Conservation (phyloP, 2,329 filamentous ascomycete species). For the Epichloe sp. region DNA sequence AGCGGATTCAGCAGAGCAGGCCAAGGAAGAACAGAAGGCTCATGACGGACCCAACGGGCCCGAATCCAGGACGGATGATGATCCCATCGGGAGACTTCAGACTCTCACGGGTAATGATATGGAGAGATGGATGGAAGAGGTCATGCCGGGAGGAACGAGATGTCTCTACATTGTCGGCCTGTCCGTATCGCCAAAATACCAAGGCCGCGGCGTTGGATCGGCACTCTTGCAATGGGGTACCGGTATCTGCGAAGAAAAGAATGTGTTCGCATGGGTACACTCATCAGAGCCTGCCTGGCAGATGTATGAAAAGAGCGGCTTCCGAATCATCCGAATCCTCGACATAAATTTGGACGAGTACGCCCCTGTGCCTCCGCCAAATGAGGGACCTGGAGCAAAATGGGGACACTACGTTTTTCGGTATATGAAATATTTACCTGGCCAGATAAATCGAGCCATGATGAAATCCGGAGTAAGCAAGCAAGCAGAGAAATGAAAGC, state of each 20-base stretch:
- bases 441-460: neutral
- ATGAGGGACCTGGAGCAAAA: slow-evolving; percentile 12
- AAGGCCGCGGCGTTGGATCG: slow-evolving; percentile 19
- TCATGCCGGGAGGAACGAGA: slow-evolving; percentile 19
- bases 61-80: slow-evolving; percentile 8
- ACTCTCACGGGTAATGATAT: slow-evolving; percentile 18
- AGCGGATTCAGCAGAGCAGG: neutral
- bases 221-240: slow-evolving; percentile 21
- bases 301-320: slow-evolving; percentile 19
- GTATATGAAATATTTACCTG: slow-evolving; percentile 18
- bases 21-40: neutral
- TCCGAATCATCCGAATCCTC: slow-evolving; percentile 15
- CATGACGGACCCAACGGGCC: neutral
- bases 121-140: slow-evolving; percentile 15
- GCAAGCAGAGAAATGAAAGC: neutral
- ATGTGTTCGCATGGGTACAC: slow-evolving; percentile 22
- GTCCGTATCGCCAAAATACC: slow-evolving; percentile 18
- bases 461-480: no score
- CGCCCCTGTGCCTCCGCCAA: slow-evolving; percentile 13
- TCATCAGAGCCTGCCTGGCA: slow-evolving; percentile 18
- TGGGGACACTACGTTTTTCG: slow-evolving; percentile 22
- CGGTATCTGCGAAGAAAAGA: slow-evolving; percentile 14
- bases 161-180: slow-evolving; percentile 21
- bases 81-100: slow-evolving; percentile 16
- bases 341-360: slow-evolving; percentile 20